Conservation (phyloP, 805 yeast genomes). For the Saturnispora hagleri region DNA sequence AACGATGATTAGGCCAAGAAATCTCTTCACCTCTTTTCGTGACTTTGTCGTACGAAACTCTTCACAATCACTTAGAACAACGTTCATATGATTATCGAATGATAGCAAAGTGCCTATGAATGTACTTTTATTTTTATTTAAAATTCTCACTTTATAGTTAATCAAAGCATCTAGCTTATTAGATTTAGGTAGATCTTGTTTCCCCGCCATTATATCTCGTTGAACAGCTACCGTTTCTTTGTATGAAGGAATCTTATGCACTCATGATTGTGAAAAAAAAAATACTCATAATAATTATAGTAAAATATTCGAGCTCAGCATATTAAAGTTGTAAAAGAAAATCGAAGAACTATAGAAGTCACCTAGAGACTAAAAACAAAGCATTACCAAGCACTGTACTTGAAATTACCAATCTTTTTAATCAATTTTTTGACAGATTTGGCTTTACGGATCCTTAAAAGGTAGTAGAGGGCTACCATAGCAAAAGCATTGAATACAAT, state of each 20-base stretch:
- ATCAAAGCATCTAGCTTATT: conserved; percentile 53
- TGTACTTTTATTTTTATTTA: conserved; percentile 68
- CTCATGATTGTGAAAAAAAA: neutral
- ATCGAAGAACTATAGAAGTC: neutral
- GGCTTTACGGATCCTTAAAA: conserved; percentile 25
- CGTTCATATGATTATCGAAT: conserved; percentile 82
- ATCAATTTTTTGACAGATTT: neutral
- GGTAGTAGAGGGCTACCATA: conserved; percentile 30
- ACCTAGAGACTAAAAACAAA: neutral
- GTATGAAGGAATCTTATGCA: neutral
- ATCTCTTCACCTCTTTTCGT: conserved; percentile 59
- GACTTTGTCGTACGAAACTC: conserved; percentile 72
- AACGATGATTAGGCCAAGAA: conserved; percentile 70
- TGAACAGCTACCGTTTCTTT: neutral
- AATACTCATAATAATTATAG: neutral
- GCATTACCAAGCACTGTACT: conserved; percentile 1
- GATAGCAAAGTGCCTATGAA: conserved; percentile 76
- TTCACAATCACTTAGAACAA: conserved; percentile 76
- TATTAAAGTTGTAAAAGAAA: neutral
- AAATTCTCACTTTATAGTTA: conserved; percentile 62
- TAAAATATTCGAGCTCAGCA: neutral
- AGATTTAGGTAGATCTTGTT: conserved; percentile 30
- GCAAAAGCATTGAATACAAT: conserved; percentile 40
- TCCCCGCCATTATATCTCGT: conserved; percentile 17
- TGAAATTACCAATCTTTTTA: conserved; percentile 2